phyloP scores from a whole-genome alignment of 1,284 basidiomycete species.

The Sanghuangporus baumii region DNA sequence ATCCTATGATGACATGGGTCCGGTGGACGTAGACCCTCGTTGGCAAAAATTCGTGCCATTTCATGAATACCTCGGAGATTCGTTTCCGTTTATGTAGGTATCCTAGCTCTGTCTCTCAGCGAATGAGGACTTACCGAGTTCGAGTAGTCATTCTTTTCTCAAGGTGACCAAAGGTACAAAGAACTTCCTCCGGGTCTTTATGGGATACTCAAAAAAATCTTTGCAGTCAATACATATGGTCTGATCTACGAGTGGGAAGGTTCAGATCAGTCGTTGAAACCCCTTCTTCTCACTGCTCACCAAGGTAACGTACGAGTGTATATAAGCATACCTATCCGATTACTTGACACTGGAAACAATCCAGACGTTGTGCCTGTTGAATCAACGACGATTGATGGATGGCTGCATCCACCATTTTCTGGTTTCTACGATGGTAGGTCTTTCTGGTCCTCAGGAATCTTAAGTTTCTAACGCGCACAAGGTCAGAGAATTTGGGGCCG shows the following conservation, averaged over 20 bases:
- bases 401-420: constrained; percentile 39
- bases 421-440: constrained; percentile 34
- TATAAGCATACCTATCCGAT: neutral
- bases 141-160: constrained; percentile 30
- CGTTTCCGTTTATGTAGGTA: constrained; percentile 20
- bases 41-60: constrained; percentile 22
- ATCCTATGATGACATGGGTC: constrained; percentile 19
- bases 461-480: neutral
- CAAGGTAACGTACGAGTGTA: constrained; percentile 29
- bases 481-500: constrained; percentile 35
- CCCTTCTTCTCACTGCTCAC: constrained; percentile 41
- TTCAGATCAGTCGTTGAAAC: constrained; percentile 39
- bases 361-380: constrained; percentile 40
- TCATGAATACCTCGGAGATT: constrained; percentile 20
- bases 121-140: neutral
- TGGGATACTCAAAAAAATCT: no score
- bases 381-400: constrained; percentile 31
- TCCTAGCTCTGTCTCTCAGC: neutral
- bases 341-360: neutral
- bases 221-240: constrained; percentile 39
- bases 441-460: neutral
- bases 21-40: constrained; percentile 21
- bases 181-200: no score
- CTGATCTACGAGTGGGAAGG: constrained; percentile 45
- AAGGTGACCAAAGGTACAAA: constrained; percentile 26